A percentile compares a stretch with the other conserved stretches of the same genome.
Evolutionary conservation across 2,329 filamentous ascomycete species (phyloP).

Genomic region (Aspergillus fijiensis): DNA sequence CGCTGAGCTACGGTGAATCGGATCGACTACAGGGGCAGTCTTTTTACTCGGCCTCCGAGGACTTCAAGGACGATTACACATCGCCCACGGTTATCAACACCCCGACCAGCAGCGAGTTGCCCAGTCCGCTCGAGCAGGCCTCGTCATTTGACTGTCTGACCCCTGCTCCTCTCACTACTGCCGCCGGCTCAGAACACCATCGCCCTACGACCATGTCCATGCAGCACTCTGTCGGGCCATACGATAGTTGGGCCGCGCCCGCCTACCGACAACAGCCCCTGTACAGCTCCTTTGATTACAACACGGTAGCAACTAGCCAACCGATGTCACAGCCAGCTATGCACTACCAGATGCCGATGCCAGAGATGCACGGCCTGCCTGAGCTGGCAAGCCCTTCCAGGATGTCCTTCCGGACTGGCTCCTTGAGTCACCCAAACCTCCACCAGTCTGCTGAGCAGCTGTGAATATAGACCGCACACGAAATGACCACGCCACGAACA

Average conservation of each 20-base stretch:
- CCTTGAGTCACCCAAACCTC: constrained; percentile 30
- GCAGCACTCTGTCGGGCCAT: constrained; percentile 23
- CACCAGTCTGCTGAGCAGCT: constrained; percentile 10
- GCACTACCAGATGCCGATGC: constrained; percentile 31
- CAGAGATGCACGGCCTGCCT: constrained; percentile 26
- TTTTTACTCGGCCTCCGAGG: constrained; percentile 28
- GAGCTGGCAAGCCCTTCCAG: constrained; percentile 15
- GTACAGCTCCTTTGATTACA: constrained; percentile 35
- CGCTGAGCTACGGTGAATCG: constrained; percentile 29
- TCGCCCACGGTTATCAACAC: constrained; percentile 30
- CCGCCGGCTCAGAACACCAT: constrained; percentile 25
- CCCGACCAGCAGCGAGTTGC: constrained; percentile 26
- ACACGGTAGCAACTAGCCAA: constrained; percentile 19
- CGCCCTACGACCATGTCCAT: constrained; percentile 23
- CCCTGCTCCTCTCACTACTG: constrained; percentile 23
- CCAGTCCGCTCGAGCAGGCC: constrained; percentile 32
- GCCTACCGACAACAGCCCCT: constrained; percentile 33
- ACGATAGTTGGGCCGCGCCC: constrained; percentile 30
- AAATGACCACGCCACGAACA: not conserved
- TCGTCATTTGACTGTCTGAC: constrained; percentile 34
- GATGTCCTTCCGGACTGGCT: constrained; percentile 33
- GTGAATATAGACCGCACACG: not conserved
- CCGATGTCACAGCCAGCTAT: constrained; percentile 27
- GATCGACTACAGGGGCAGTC: constrained; percentile 26
- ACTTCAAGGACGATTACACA: constrained; percentile 31